These are phyloP conservation scores for Rutstroemia sydowiana DNA, from an alignment of 2,329 filamentous ascomycete genomes.

Conservation along the genomic window DNA sequence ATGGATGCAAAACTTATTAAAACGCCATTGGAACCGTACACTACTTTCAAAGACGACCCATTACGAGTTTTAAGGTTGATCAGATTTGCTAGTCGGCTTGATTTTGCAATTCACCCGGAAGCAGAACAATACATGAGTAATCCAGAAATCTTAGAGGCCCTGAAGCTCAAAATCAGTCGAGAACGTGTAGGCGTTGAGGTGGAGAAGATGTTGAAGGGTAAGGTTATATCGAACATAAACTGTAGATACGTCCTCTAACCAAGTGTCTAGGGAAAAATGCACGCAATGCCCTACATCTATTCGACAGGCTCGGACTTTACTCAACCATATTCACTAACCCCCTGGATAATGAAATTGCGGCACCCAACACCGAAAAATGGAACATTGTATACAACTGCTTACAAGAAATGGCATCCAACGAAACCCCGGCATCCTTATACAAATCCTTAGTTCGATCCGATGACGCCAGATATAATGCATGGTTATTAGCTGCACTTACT, in stretches of 20 bases:
- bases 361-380: conserved; percentile 56
- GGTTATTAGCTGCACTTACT: conserved; percentile 66
- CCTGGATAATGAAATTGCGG: conserved; percentile 40
- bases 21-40: conserved; percentile 78
- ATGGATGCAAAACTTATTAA: conserved; percentile 66
- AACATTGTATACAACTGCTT: conserved; percentile 56
- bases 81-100: conserved; percentile 79
- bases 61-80: conserved; percentile 80
- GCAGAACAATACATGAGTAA: conserved; percentile 71
- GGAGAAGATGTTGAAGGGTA: conserved; percentile 82
- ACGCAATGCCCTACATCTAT: conserved; percentile 51
- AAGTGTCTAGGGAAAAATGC: conserved; percentile 49
- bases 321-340: conserved; percentile 68
- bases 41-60: conserved; percentile 93
- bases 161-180: conserved; percentile 84
- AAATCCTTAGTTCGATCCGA: conserved; percentile 51
- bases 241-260: conserved; percentile 12
- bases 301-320: conserved; percentile 62
- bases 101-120: conserved; percentile 66
- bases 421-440: conserved; percentile 41
- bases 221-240: background rate
- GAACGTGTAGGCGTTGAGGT: conserved; percentile 83
- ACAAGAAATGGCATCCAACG: conserved; percentile 39
- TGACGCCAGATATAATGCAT: conserved; percentile 64
- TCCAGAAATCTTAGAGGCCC: conserved; percentile 64